Percentiles rank a stretch among this genome's conserved stretches.
These are phyloP conservation scores for Russula emetica DNA, from an alignment of 768 basidiomycete species.

Conservation along the genomic window DNA sequence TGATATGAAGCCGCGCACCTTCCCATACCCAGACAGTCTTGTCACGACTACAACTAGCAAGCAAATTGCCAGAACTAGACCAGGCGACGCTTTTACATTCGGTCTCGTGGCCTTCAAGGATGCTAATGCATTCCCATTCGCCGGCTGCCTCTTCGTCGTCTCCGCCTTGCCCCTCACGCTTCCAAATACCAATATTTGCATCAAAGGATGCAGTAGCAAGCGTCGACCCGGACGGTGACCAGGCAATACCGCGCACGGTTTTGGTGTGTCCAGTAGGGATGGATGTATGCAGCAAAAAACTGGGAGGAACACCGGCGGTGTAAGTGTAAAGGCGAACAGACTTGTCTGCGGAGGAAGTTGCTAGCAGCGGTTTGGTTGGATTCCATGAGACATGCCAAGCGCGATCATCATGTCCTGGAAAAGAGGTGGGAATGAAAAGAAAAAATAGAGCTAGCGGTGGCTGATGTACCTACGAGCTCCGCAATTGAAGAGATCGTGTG, in stretches of 20 bases:
- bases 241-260: slow-evolving; percentile 81
- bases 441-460: neutral
- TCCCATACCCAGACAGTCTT: slow-evolving; percentile 99
- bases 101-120: slow-evolving; percentile 91
- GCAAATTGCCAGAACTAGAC: slow-evolving; percentile 44
- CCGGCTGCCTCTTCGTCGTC: slow-evolving; percentile 33
- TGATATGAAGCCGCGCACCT: slow-evolving; percentile 46
- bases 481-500: slow-evolving; percentile 15
- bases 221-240: slow-evolving; percentile 82
- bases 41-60: slow-evolving; percentile 95
- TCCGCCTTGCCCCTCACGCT: slow-evolving; percentile 51
- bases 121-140: slow-evolving; percentile 86
- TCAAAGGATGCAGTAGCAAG: slow-evolving; percentile 95
- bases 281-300: slow-evolving; percentile 54
- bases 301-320: slow-evolving; percentile 32
- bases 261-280: slow-evolving; percentile 84
- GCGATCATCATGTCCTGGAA: slow-evolving; percentile 69
- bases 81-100: slow-evolving; percentile 73
- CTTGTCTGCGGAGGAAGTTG: slow-evolving; percentile 94
- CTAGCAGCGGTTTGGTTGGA: slow-evolving; percentile 70
- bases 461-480: slow-evolving; percentile 5
- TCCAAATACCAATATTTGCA: slow-evolving; percentile 88
- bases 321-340: slow-evolving; percentile 83
- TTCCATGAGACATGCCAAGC: slow-evolving; percentile 93
- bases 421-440: neutral